Evolutionary conservation across 2,329 filamentous ascomycete species (phyloP).

Genomic region (Phialemoniopsis sp.): DNA sequence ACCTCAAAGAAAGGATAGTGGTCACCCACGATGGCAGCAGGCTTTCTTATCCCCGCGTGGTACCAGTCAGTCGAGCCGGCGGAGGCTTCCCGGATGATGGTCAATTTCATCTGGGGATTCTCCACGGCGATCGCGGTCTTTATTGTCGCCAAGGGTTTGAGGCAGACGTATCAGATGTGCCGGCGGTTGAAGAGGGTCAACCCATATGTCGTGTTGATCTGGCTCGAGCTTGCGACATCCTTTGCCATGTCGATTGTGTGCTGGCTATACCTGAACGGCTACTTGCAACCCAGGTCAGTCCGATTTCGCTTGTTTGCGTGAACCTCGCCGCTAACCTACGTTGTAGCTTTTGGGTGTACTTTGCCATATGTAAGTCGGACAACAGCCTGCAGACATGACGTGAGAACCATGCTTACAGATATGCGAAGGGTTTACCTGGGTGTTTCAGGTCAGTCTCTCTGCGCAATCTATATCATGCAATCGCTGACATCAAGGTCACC

Average conservation of each 20-base stretch:
- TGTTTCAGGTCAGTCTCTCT: conserved; percentile 11
- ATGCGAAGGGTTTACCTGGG: conserved; percentile 19
- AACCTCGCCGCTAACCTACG: neutral
- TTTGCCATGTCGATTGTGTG: neutral
- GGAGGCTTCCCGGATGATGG: neutral
- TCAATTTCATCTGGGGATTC: neutral
- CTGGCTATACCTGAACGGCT: neutral
- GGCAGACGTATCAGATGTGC: neutral
- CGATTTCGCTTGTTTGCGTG: neutral
- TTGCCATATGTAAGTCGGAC: neutral
- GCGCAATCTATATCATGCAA: no score
- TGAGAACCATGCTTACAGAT: neutral
- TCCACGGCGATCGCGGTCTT: neutral
- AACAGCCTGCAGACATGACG: neutral
- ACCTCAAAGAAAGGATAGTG: no score
- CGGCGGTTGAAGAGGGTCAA: neutral
- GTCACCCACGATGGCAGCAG: neutral
- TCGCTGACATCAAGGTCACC: no score
- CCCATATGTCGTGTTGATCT: neutral
- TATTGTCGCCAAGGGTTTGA: neutral
- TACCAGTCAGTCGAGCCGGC: neutral
- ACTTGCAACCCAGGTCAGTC: neutral
- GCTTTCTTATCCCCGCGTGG: neutral
- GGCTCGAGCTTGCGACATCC: neutral
- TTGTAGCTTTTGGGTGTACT: neutral